Evolutionary conservation across 768 basidiomycete species (phyloP).

Genomic region (Mycena crocata): DNA sequence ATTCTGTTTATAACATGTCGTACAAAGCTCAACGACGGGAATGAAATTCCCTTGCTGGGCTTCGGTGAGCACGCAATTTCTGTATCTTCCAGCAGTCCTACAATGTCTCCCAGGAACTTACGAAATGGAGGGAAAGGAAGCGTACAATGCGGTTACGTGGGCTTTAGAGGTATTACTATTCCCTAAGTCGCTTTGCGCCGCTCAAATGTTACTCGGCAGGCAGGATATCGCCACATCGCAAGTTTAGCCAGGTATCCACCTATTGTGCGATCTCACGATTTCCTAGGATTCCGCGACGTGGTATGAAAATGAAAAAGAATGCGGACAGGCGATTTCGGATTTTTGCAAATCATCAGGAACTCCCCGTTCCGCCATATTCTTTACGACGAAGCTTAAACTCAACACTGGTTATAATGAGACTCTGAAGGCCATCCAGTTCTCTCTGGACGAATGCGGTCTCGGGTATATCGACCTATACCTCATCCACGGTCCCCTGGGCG

Average conservation of each 20-base stretch:
- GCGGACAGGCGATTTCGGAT: slow-evolving; percentile 69
- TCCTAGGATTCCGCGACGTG: slow-evolving; percentile 60
- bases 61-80: slow-evolving; percentile 52
- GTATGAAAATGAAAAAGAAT: slow-evolving; percentile 76
- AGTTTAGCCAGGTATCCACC: slow-evolving; percentile 42
- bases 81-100: slow-evolving; percentile 3
- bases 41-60: slow-evolving; percentile 68
- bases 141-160: slow-evolving; percentile 66
- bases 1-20: background rate
- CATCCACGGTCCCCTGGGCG: slow-evolving; percentile 76
- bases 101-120: slow-evolving; percentile 59
- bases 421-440: slow-evolving; percentile 61
- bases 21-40: slow-evolving; percentile 61
- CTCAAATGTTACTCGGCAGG: slow-evolving; percentile 46
- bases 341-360: slow-evolving; percentile 60
- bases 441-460: slow-evolving; percentile 64
- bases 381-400: slow-evolving; percentile 74
- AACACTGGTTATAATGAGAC: slow-evolving; percentile 66
- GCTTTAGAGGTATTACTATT: slow-evolving; percentile 66
- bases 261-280: slow-evolving; percentile 24
- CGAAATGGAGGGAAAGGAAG: slow-evolving; percentile 68
- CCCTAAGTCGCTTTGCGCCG: slow-evolving; percentile 7
- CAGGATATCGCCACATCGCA: slow-evolving; percentile 74
- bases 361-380: slow-evolving; percentile 72
- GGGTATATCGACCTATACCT: slow-evolving; percentile 79